phyloP scores from a whole-genome alignment of 192 early-diverging fungal genomes.

The Podochytrium sp. region DNA sequence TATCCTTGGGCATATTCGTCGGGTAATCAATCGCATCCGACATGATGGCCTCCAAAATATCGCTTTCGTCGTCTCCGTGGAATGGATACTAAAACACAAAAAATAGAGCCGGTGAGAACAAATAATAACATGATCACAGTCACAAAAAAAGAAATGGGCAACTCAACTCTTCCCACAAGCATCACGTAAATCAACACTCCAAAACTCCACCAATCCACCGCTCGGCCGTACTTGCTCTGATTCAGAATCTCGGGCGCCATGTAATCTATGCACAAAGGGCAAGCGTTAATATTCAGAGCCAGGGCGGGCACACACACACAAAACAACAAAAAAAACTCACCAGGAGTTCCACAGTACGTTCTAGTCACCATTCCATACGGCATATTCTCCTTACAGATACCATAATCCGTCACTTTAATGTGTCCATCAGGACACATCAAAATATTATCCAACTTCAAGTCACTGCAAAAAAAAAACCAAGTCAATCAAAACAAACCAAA shows the following conservation, averaged over 20 bases:
- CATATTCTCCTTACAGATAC: constrained; percentile 89
- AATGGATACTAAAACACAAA: constrained; percentile 71
- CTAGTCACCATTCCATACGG: constrained; percentile 51
- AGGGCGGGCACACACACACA: background rate
- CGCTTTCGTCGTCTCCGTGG: constrained; percentile 91
- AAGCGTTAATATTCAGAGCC: constrained; percentile 31
- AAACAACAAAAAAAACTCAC: background rate
- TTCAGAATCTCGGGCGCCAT: constrained; percentile 98
- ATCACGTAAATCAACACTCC: constrained; percentile 88
- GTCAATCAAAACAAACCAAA: background rate
- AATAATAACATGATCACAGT: background rate
- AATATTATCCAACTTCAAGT: constrained; percentile 97
- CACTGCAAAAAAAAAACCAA: constrained; percentile 49
- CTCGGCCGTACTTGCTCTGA: constrained; percentile 81
- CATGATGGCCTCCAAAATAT: constrained; percentile 93
- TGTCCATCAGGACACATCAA: constrained; percentile 90
- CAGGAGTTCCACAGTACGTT: background rate
- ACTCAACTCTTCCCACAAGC: constrained; percentile 72
- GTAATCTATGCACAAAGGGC: constrained; percentile 86
- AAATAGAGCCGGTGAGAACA: background rate
- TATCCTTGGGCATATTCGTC: constrained; percentile 87
- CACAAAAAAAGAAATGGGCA: background rate
- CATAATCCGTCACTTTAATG: constrained; percentile 98
- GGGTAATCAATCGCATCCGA: constrained; percentile 88
- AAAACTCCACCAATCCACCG: constrained; percentile 99